Evolutionary conservation across 2,329 filamentous ascomycete genomes (phyloP).

Genomic region (Aspergillus brasiliensis): DNA sequence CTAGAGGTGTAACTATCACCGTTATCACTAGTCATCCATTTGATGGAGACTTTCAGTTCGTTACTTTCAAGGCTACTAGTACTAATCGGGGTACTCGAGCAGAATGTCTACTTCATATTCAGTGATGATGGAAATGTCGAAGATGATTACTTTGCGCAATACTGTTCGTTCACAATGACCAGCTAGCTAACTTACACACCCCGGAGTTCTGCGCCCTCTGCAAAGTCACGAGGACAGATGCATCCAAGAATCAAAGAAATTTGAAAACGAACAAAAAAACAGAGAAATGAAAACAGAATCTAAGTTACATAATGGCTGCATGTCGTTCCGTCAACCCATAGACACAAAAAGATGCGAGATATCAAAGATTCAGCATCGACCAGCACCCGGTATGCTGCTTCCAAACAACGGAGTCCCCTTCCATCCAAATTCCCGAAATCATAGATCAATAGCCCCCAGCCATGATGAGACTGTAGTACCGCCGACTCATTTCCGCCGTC

Average conservation of each 20-base stretch:
- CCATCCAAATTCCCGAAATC: slow-evolving; percentile 2
- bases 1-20: too few species aligned
- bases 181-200: not conserved
- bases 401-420: not conserved
- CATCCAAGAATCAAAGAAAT: not conserved
- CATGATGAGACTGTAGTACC: slow-evolving; percentile 69
- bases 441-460: slow-evolving; percentile 43
- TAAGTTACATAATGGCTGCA: slow-evolving; percentile 14
- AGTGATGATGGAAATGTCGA: not conserved
- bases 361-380: not conserved
- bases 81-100: too few species aligned
- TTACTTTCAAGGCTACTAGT: too few species aligned
- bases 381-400: not conserved
- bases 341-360: not conserved
- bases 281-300: slow-evolving; percentile 1
- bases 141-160: not conserved
- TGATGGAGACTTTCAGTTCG: too few species aligned
- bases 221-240: not conserved
- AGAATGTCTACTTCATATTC: too few species aligned
- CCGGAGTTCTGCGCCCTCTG: not conserved
- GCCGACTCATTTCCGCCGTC: slow-evolving; percentile 68
- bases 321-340: slow-evolving; percentile 1
- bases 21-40: too few species aligned
- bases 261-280: not conserved
- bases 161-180: not conserved